phyloP scores from a whole-genome alignment of 202 grass and related monocot genomes.

The Hordeum pubiflorum region DNA sequence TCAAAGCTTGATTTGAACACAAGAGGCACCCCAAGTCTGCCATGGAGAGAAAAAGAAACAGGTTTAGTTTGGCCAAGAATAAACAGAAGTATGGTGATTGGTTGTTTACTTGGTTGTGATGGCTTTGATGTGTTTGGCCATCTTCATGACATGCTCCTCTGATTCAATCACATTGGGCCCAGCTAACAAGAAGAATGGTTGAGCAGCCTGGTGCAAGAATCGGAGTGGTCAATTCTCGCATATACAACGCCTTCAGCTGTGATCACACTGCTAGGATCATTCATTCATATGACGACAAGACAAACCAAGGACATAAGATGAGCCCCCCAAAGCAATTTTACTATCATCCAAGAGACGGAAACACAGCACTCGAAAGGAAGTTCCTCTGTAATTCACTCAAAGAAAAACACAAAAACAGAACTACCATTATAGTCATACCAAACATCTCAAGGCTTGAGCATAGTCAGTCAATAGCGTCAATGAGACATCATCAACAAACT shows the following conservation, averaged over 20 bases:
- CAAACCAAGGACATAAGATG: background rate
- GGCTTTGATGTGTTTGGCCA: slow-evolving; percentile 73
- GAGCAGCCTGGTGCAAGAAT: slow-evolving; percentile 52
- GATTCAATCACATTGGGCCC: slow-evolving; percentile 96
- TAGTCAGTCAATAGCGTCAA: no score
- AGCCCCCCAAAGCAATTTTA: background rate
- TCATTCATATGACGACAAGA: background rate
- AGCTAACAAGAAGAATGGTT: slow-evolving; percentile 85
- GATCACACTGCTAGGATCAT: background rate
- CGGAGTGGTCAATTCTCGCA: background rate
- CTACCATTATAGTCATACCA: background rate
- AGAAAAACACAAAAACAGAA: background rate
- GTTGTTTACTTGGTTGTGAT: slow-evolving; percentile 62
- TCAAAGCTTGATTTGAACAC: slow-evolving; percentile 97
- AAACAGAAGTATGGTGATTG: background rate
- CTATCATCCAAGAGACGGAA: background rate
- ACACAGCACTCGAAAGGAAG: background rate
- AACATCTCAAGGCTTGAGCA: background rate
- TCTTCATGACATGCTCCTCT: slow-evolving; percentile 79
- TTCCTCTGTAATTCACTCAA: background rate
- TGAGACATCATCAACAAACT: background rate
- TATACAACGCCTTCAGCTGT: background rate
- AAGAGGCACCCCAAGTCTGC: slow-evolving; percentile 67
- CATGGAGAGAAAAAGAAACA: background rate
- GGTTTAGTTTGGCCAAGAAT: background rate